phyloP scores from a whole-genome alignment of 371 early-diverging fungal species.

The Capniomyces stellatus region DNA sequence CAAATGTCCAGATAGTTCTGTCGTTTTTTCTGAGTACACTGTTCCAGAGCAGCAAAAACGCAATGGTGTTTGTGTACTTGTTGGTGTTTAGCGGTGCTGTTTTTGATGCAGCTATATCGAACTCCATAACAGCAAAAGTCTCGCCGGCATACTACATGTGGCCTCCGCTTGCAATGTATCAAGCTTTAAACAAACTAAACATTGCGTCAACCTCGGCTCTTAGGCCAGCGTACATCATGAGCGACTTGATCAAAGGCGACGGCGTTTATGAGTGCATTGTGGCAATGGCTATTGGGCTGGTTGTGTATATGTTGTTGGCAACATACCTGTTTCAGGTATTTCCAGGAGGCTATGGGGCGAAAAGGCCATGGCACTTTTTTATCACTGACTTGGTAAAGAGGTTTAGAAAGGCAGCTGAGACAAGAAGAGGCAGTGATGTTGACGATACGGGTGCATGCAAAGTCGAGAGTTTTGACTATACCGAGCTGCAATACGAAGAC shows the following conservation, averaged over 20 bases:
- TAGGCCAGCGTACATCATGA: slow-evolving; percentile 23
- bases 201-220: slow-evolving; percentile 16
- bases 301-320: slow-evolving; percentile 31
- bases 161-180: slow-evolving; percentile 49
- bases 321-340: slow-evolving; percentile 32
- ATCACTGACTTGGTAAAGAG: slow-evolving; percentile 29
- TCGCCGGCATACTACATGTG: slow-evolving; percentile 29
- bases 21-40: slow-evolving; percentile 40
- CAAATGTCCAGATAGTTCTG: slow-evolving; percentile 36
- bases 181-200: slow-evolving; percentile 30
- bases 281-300: slow-evolving; percentile 28
- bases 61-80: slow-evolving; percentile 34
- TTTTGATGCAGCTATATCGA: slow-evolving; percentile 27
- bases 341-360: slow-evolving; percentile 42
- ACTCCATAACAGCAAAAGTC: slow-evolving; percentile 15
- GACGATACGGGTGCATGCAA: neutral
- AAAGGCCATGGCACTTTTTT: slow-evolving; percentile 42
- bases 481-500: slow-evolving; percentile 32
- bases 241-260: slow-evolving; percentile 24
- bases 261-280: slow-evolving; percentile 31
- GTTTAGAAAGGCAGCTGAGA: slow-evolving; percentile 10
- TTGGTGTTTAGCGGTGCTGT: slow-evolving; percentile 39
- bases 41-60: slow-evolving; percentile 35
- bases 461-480: neutral
- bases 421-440: neutral